Evolutionary conservation across 2,329 filamentous ascomycete genomes (phyloP).

Genomic region (Dendryphion nanum): DNA sequence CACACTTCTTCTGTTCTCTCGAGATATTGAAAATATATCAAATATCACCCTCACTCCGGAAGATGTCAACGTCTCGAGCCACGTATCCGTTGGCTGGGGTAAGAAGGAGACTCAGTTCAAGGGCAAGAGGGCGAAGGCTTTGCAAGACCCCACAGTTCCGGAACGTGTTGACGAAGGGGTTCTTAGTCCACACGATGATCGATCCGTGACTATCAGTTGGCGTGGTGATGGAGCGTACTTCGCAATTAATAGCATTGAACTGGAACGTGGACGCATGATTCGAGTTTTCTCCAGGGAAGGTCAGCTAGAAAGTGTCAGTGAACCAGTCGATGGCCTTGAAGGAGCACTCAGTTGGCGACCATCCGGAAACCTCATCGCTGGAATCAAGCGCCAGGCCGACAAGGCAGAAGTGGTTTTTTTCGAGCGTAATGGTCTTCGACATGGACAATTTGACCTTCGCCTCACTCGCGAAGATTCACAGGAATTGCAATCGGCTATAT

Average conservation of each 20-base stretch:
- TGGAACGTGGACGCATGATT: conserved; percentile 70
- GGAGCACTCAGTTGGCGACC: conserved; percentile 87
- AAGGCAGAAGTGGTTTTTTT: conserved; percentile 89
- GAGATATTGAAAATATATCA: conserved; percentile 80
- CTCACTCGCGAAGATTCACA: conserved; percentile 59
- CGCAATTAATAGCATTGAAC: conserved; percentile 77
- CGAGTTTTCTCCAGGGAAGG: conserved; percentile 90
- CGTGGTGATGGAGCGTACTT: conserved; percentile 90
- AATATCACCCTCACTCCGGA: conserved; percentile 70
- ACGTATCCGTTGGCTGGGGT: conserved; percentile 97
- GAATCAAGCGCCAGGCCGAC: conserved; percentile 69
- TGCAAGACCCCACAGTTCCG: conserved; percentile 91
- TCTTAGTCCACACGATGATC: conserved; percentile 72
- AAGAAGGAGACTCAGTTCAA: conserved; percentile 98
- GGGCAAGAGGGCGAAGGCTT: conserved; percentile 79
- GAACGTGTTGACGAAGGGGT: conserved; percentile 85
- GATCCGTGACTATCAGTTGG: conserved; percentile 76
- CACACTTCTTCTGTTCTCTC: conserved; percentile 88
- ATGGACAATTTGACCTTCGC: conserved; percentile 86
- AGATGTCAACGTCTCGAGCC: conserved; percentile 82
- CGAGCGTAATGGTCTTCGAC: conserved; percentile 93
- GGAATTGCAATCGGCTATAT: conserved; percentile 57
- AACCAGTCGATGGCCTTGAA: conserved; percentile 92
- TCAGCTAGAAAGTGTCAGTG: conserved; percentile 85
- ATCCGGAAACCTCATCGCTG: conserved; percentile 84